Conservation (phyloP, 441 rosid genomes). For the Lagerstroemia fauriei region DNA sequence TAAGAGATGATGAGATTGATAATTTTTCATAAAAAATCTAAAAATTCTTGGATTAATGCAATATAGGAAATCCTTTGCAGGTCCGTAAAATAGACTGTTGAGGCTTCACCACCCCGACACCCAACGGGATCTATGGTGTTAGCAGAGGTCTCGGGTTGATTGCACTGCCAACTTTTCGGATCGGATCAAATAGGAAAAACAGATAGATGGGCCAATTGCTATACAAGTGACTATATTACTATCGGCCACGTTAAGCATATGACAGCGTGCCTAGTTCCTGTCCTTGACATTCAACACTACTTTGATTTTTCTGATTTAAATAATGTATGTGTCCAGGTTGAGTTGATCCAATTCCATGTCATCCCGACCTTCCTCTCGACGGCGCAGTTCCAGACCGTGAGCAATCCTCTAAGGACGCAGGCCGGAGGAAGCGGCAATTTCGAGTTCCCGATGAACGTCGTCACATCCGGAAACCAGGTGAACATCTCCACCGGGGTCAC, state of each 20-base stretch:
- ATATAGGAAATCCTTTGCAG: too few species aligned
- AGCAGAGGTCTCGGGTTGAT: too few species aligned
- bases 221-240: background rate
- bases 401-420: constrained; percentile 30
- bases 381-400: constrained; percentile 26
- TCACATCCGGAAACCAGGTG: constrained; percentile 67
- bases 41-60: too few species aligned
- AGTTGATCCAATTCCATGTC: constrained; percentile 29
- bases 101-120: too few species aligned
- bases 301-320: background rate
- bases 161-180: too few species aligned
- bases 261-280: background rate
- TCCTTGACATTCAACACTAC: background rate
- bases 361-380: constrained; percentile 24
- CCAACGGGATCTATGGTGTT: too few species aligned
- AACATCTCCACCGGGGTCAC: constrained; percentile 70
- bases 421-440: constrained; percentile 21
- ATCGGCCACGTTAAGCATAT: background rate
- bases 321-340: background rate
- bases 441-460: constrained; percentile 52
- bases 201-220: background rate
- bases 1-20: too few species aligned
- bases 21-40: too few species aligned
- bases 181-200: too few species aligned
- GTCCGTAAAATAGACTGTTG: too few species aligned